Conservation (phyloP, 768 basidiomycete species). For the Lactifluus volemus region DNA sequence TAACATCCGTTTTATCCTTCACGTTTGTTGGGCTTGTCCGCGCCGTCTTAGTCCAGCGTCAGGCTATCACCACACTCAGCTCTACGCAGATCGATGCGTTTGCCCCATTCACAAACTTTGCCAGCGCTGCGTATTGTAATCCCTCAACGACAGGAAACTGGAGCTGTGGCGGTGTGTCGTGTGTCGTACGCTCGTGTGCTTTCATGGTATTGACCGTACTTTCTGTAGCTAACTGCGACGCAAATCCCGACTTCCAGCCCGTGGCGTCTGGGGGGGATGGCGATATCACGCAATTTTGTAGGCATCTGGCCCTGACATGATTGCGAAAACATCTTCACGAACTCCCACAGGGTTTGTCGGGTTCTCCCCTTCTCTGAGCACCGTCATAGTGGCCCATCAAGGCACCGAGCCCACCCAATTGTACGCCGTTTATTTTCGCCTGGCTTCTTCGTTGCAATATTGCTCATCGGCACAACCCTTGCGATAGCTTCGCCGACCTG, state of each 20-base stretch:
- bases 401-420: slow-evolving; percentile 29
- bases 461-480: neutral
- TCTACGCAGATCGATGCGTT: too few relatives aligned
- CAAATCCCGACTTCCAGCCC: slow-evolving; percentile 40
- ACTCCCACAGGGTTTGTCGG: slow-evolving; percentile 42
- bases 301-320: neutral
- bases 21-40: too few relatives aligned
- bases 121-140: too few relatives aligned
- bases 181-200: neutral
- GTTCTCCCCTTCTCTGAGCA: slow-evolving; percentile 33
- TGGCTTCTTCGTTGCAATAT: neutral
- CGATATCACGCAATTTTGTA: slow-evolving; percentile 35
- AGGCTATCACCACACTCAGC: too few relatives aligned
- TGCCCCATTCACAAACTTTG: too few relatives aligned
- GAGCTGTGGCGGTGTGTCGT: neutral
- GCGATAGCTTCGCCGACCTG: slow-evolving; percentile 29
- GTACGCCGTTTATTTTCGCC: slow-evolving; percentile 17
- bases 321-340: neutral
- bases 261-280: slow-evolving; percentile 43
- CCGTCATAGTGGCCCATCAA: slow-evolving; percentile 32
- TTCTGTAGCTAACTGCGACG: slow-evolving; percentile 35
- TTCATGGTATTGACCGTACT: neutral
- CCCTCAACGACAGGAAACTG: too few relatives aligned
- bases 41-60: too few relatives aligned
- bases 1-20: too few relatives aligned